Base-by-base conservation (phyloP, 2,329 filamentous ascomycete genomes). In the Biscogniauxia mediterranea region DNA sequence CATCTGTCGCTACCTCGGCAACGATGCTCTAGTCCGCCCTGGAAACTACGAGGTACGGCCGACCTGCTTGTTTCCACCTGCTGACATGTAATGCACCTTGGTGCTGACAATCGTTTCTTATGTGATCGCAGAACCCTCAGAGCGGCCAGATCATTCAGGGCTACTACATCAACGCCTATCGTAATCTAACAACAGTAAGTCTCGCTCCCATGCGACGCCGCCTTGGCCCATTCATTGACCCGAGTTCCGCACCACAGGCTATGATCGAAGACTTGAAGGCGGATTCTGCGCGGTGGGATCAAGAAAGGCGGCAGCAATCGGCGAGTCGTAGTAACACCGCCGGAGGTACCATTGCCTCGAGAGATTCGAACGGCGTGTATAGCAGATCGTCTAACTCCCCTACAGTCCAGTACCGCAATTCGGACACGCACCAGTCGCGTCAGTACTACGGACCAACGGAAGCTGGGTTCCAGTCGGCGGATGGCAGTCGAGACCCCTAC, bases 1-100 rank as follows among this genome's bases (percentile, higher is more conserved):
- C 75, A 92, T 93, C 68, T 93, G 90, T 80, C 89, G 90, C 73
- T 93, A 92, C 75, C 83, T 93, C 69, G 90, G 90, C 72, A 92
- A 92, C 76, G 90, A 93, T 81, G 90, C 90, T 68, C 83, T 91
- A 71, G 90, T 92, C 73, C 88, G 88, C 72, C 90, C 89, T 62
- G 89, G 88, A 71, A 86, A 84, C 69, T 89, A 90, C 77, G 86
- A 90, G 83, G 89, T 92, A 83, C 59, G 67, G 61, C 56, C 59
- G 67, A 61, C 56, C 67, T 61, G 54, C 54, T 60, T 57, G 38
- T 60, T 60, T 63, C 55, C 63, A 52, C 53, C 51, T 54, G 55
- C 60, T 58, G 63, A 62, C 38, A 5, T n/a, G 32, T 23, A 38
- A 15, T 15, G 38, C 38, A 46, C 15, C 63, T 61, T 59, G 23